Evolutionary conservation across 768 basidiomycete genomes (phyloP), one percentile per base, ranked within the genome.

Genomic region (Lyophyllum shimeji): DNA sequence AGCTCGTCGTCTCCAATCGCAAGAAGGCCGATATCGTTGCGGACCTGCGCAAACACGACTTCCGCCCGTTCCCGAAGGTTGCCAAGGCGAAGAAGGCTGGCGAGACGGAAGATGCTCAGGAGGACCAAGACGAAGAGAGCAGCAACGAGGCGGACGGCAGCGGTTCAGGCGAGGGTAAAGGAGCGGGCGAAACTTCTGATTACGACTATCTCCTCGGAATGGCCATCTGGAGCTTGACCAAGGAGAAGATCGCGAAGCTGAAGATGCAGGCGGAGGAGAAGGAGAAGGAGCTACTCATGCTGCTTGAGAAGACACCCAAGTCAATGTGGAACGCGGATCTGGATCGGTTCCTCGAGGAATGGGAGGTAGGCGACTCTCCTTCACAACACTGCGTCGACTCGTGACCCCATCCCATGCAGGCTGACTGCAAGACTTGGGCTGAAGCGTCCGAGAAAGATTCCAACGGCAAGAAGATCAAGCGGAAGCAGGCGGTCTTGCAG

Each of bases 131-230:
- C 2, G 82, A 80, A 7, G 74, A 61, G 8, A 47, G 60, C 1
- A 65, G 66, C 8, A 74, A 66, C 4, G 77, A 74, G 25, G 70
- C 69, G 7, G 64, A 39, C 3, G 29, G 48, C 11, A 55, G 39
- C 6, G n/a, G 39, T 18, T 5, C 2, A 40, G 39, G 39, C n/a
- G 18, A 56, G 21, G 23, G 47, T 11, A 61, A 59, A 9, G 62
- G 66, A 7, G 73, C 65, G 2, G 78, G 75, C 40, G 70, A 73
- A 11, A 63, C 74, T 4, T 78, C 79, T 25, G 95, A 98, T 72
- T 99, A 79, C 67, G 95, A 99, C 67, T 98, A 99, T 71, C 73
- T 99, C 50, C 75, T 99, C 56, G 86, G 92, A 15, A 98, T 99
- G 96, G 76, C 93, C 1, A 96, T 99, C 66, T 95, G 85, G 79